A percentile compares a stretch with the other conserved stretches of the same genome.
Evolutionary conservation across 306 rosid genomes (phyloP).

Genomic region (Gynostemma pentaphyllum): DNA sequence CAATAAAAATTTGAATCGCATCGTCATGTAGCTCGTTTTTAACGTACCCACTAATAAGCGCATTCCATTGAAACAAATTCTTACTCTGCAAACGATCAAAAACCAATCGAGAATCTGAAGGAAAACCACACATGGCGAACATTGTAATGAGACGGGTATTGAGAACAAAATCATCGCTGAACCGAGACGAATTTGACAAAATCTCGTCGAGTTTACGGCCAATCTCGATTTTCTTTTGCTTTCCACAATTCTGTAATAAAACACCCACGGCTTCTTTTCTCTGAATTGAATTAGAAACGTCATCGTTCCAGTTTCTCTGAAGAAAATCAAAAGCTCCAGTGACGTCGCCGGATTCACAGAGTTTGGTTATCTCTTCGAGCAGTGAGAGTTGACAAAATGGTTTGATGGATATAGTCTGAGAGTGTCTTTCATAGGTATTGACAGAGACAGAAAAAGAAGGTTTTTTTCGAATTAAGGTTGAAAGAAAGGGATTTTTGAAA

Average conservation of each 20-base stretch:
- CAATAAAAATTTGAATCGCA: constrained; percentile 29
- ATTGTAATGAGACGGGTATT: constrained; percentile 56
- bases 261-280: constrained; percentile 27
- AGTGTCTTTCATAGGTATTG: constrained; percentile 11
- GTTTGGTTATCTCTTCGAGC: constrained; percentile 29
- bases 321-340: constrained; percentile 37
- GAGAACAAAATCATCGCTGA: constrained; percentile 44
- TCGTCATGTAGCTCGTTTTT: constrained; percentile 42
- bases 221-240: constrained; percentile 28
- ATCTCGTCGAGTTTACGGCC: constrained; percentile 46
- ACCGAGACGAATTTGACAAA: constrained; percentile 24
- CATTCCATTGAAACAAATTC: constrained; percentile 59
- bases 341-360: constrained; percentile 43
- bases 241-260: constrained; percentile 47
- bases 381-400: constrained; percentile 2
- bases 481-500: not conserved
- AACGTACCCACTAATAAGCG: constrained; percentile 52
- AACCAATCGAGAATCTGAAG: constrained; percentile 38
- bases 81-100: constrained; percentile 33
- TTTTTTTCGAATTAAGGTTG: constrained; percentile 20
- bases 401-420: constrained; percentile 4
- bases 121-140: constrained; percentile 57
- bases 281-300: constrained; percentile 15
- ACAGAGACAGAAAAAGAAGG: not conserved
- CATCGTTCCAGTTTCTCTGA: constrained; percentile 17